These are phyloP conservation scores for Pseudoperonospora humuli DNA, from an alignment of 352 stramenopile genomes.

Conservation along the genomic window DNA sequence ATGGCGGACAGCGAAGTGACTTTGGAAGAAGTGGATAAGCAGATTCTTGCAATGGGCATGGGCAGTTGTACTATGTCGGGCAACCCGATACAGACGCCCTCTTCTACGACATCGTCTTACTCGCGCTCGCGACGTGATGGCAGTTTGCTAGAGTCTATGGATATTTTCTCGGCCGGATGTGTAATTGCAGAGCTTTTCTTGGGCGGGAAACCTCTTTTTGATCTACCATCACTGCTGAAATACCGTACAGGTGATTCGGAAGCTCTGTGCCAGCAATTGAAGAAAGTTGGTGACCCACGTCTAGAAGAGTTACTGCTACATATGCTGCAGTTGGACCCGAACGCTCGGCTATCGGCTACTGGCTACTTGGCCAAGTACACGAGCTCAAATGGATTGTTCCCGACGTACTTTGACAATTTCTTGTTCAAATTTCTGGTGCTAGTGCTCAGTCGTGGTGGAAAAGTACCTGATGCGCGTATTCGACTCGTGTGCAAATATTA, in stretches of 20 bases:
- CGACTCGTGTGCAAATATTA: conserved; percentile 92
- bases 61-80: conserved; percentile 13
- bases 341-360: conserved; percentile 69
- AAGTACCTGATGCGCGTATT: conserved; percentile 89
- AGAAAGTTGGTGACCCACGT: conserved; percentile 88
- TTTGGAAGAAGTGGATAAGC: conserved; percentile 66
- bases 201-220: conserved; percentile 92
- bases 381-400: conserved; percentile 50
- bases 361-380: conserved; percentile 89
- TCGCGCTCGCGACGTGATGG: conserved; percentile 47
- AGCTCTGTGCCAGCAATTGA: conserved; percentile 71
- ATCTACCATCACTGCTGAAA: conserved; percentile 88
- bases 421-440: conserved; percentile 86
- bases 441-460: conserved; percentile 69
- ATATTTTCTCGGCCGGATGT: conserved; percentile 98
- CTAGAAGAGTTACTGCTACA: conserved; percentile 88
- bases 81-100: conserved; percentile 22
- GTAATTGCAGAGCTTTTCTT: conserved; percentile 96
- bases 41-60: conserved; percentile 59
- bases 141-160: conserved; percentile 87
- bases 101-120: conserved; percentile 23
- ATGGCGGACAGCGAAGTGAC: conserved; percentile 66
- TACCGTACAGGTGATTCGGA: conserved; percentile 77
- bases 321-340: conserved; percentile 91
- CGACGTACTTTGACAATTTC: conserved; percentile 83